Evolutionary conservation across 2,329 filamentous ascomycete species (phyloP), one percentile per base, ranked within the genome.

Genomic region (Helicocarpus griseus): DNA sequence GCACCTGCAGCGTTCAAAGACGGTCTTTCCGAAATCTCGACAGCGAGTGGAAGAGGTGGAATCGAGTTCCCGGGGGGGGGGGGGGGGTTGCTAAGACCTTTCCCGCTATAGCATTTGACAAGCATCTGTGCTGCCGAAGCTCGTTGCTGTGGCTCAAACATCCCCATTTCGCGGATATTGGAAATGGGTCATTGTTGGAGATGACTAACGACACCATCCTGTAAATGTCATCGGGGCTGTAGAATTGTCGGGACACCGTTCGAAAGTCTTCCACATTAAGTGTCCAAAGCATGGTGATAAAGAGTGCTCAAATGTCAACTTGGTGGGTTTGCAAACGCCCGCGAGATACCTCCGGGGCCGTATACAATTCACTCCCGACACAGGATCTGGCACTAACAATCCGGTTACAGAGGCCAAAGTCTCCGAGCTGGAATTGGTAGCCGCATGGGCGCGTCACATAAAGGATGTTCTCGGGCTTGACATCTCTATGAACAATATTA

Each of bases 401-500:
- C n/a, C 13, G 3, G 29, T 36, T 39, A n/a, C 29, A 24, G 11
- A 48, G 11, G 17, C 46, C 46, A 17, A 48, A 48, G 29, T 48
- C 46, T 6, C 24, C 46, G 9, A 48, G 46, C n/a, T 39, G 46
- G 17, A 48, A 48, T 9, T 13, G 2, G 22, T 26, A n/a, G 21
- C 24, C 24, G 13, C 38, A 3, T 17, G 19, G 5, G 14, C 14
- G 14, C 22, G 29, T 48, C 5, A 39, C 35, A 17, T 48, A 48
- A 5, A 97, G 76, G 41, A 96, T 93, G 57, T 96, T 96, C 61
- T 96, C 90, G 0, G 91, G 89, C 65, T 95, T 96, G 60, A 97
- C 80, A 62, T 96, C 90, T 45, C 91, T 86, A 67, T 97, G 91
- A 0, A 96, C 90, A 61, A 95, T 89, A 41, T 85, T 86, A 26